phyloP scores from a whole-genome alignment of 305 asterid genomes.

The Fraxinus latifolia region DNA sequence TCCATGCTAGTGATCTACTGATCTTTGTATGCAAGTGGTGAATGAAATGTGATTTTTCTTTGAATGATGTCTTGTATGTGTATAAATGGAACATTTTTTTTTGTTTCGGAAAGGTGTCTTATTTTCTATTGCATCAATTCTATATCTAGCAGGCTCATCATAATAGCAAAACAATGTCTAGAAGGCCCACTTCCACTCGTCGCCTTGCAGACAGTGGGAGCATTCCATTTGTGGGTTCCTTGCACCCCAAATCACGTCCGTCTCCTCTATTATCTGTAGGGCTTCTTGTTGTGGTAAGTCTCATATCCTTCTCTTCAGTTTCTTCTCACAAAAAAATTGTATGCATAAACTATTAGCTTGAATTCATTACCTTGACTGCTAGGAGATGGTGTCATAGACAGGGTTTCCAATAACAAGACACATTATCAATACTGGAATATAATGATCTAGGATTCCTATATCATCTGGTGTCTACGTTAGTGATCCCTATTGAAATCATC shows the following conservation, averaged over 20 bases:
- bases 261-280: conserved; percentile 73
- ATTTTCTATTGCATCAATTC: neutral
- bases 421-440: neutral
- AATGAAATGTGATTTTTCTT: conserved; percentile 3
- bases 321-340: neutral
- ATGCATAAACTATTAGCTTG: neutral
- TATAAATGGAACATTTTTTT: neutral
- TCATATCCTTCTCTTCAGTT: conserved; percentile 2
- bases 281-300: conserved; percentile 67
- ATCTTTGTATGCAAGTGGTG: neutral
- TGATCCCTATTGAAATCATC: neutral
- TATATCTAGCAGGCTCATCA: conserved; percentile 27
- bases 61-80: conserved; percentile 1
- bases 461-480: neutral
- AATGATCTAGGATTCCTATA: neutral
- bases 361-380: neutral
- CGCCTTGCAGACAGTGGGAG: conserved; percentile 65
- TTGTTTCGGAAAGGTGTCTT: neutral
- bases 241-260: conserved; percentile 73
- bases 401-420: neutral
- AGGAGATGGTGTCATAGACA: neutral
- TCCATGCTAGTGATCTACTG: neutral
- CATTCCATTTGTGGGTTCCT: conserved; percentile 70
- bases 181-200: conserved; percentile 74
- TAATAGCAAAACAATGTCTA: conserved; percentile 52